phyloP scores from a whole-genome alignment of 1,284 basidiomycete genomes.

The Ganoderma sp. region DNA sequence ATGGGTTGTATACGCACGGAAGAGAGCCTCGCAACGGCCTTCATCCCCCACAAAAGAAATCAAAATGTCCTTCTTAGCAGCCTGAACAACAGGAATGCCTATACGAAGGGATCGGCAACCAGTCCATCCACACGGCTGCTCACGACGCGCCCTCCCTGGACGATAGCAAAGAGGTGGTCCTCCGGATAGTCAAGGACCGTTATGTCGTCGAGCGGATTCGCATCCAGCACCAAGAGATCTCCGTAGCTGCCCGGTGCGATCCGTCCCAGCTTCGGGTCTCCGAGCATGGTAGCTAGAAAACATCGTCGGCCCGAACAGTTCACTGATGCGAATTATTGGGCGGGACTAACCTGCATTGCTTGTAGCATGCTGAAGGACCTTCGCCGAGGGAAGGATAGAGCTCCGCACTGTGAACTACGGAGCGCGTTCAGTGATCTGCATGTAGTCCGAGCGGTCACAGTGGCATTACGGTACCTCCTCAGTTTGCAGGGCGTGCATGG shows the following conservation, averaged over 20 bases:
- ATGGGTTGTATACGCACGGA: too few relatives aligned
- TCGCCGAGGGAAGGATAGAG: slow-evolving; percentile 43
- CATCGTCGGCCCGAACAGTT: neutral
- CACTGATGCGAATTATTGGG: neutral
- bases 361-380: slow-evolving; percentile 51
- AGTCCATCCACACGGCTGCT: too few relatives aligned
- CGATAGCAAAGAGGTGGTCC: slow-evolving; percentile 43
- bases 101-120: too few relatives aligned
- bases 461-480: slow-evolving; percentile 37
- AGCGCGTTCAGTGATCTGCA: neutral
- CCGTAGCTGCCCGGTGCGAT: slow-evolving; percentile 42
- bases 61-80: too few relatives aligned
- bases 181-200: slow-evolving; percentile 50
- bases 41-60: too few relatives aligned
- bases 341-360: slow-evolving; percentile 46
- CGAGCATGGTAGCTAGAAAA: slow-evolving; percentile 42
- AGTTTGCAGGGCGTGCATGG: slow-evolving; percentile 49
- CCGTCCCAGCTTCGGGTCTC: slow-evolving; percentile 41
- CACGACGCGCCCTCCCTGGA: slow-evolving; percentile 47
- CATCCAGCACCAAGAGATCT: slow-evolving; percentile 50
- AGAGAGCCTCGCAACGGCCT: too few relatives aligned
- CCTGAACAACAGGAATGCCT: too few relatives aligned
- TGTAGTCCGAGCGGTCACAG: neutral
- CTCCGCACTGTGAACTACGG: slow-evolving; percentile 48
- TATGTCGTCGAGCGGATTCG: slow-evolving; percentile 53